phyloP scores from a whole-genome alignment of 1,139 yeast species.

The Protomyces pachydermus region DNA sequence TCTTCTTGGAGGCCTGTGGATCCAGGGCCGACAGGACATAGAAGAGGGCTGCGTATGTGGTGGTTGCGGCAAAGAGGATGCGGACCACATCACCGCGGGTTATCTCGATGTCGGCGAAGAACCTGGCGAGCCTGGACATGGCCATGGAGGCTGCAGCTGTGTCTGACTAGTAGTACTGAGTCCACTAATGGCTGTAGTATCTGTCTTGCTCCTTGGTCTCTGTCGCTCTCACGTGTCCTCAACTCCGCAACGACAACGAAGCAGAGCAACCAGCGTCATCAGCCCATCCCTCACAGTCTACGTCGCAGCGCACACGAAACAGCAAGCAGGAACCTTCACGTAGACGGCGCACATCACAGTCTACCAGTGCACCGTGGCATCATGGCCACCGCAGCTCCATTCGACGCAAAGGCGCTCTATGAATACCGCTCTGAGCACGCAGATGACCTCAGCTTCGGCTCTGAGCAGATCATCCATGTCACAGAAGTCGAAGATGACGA shows the following conservation, averaged over 20 bases:
- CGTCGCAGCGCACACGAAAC: no score
- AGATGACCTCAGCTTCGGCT: constrained; percentile 71
- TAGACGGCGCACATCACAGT: no score
- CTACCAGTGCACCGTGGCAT: no score
- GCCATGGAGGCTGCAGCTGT: neutral
- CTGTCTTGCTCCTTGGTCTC: neutral
- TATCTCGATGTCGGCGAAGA: constrained; percentile 12
- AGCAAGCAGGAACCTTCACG: no score
- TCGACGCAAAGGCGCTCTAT: constrained; percentile 47
- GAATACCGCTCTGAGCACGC: constrained; percentile 73
- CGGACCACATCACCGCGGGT: constrained; percentile 17
- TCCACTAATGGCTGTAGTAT: no score
- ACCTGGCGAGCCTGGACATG: constrained; percentile 5
- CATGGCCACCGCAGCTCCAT: constrained; percentile 2
- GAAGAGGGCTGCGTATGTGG: constrained; percentile 25
- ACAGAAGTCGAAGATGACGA: constrained; percentile 78
- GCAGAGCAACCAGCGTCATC: neutral
- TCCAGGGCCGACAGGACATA: constrained; percentile 17
- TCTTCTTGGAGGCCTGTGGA: constrained; percentile 5
- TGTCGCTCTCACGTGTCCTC: neutral
- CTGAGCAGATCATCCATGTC: constrained; percentile 67
- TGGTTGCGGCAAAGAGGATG: constrained; percentile 19
- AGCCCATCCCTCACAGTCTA: no score
- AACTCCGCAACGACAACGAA: neutral
- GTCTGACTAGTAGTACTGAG: no score